Base-by-base conservation (phyloP, 1,139 yeast species). In the Saccharomyces hybrid region DNA sequence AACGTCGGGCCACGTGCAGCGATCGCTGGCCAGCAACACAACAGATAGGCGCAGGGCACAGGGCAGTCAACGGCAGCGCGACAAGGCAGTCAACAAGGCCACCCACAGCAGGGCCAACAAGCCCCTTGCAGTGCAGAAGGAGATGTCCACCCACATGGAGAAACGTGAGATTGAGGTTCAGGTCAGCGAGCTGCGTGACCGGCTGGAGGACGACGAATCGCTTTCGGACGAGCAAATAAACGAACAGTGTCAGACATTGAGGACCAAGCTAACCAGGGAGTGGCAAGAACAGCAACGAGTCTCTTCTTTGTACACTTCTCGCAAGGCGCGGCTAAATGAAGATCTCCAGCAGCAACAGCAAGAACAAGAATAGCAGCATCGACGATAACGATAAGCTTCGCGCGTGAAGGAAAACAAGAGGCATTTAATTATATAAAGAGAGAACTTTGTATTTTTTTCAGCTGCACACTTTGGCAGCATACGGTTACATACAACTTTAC, bases 1-100 rank as follows among this genome's bases (percentile, higher is more conserved):
- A n/a, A 67, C 71, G 1, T 66, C 70, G 0, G 71, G 71, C 4
- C 66, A 64, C 50, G 56, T 67, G 3, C 68, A 66, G 53, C 55
- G 56, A 47, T 64, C 69, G 4, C 51, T 63, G 32, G 68, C 63
- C 1, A 49, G 53, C 21, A 55, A 53, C n/a, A 28, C 42, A 21
- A 28, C 42, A 21, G 47, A 42, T 14, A 50, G 50, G 16, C 44
- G 44, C 44, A 38, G 44, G 19, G 24, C 24, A 38, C 44, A 38
- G 12, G 44, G 21, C 19, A 38, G 44, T 38, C 24, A 38, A 11
- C 44, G 9, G 24, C 31, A 38, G 11, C 32, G 32, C 31, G 47
- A 11, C 24, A 44, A 28, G 11, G 52, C 44, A 12, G 19, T 38
- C 7, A 38, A 38, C 5, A 38, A 44, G 16, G n/a, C 47, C 26